These are phyloP conservation scores for Leccinellum albellum DNA, from an alignment of 768 basidiomycete species.

Conservation along the genomic window DNA sequence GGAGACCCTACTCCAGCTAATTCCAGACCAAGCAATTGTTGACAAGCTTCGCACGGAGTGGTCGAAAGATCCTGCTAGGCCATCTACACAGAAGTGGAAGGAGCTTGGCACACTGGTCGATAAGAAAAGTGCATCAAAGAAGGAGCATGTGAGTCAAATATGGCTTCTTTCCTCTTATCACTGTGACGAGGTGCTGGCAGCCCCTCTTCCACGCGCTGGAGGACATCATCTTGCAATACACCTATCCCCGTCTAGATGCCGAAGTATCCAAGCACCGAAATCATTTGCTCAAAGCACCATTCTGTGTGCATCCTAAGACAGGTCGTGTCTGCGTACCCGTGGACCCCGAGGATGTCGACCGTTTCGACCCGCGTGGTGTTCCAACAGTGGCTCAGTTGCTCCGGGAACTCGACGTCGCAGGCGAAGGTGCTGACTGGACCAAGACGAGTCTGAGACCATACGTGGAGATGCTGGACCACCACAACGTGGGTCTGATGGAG, in stretches of 20 bases:
- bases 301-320: constrained; percentile 95
- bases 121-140: constrained; percentile 15
- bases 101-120: constrained; percentile 47
- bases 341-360: constrained; percentile 67
- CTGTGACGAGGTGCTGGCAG: constrained; percentile 3
- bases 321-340: constrained; percentile 94
- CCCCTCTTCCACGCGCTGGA: constrained; percentile 56
- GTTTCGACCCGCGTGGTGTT: constrained; percentile 80
- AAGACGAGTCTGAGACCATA: constrained; percentile 86
- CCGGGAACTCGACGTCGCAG: constrained; percentile 61
- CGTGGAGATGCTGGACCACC: constrained; percentile 83
- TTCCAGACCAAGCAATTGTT: constrained; percentile 60
- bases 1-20: constrained; percentile 66
- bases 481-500: constrained; percentile 38
- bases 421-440: constrained; percentile 73
- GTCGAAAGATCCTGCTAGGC: constrained; percentile 45
- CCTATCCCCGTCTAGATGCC: constrained; percentile 92
- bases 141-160: constrained; percentile 28
- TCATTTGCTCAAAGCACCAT: constrained; percentile 96
- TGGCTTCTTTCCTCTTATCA: background rate
- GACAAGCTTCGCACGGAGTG: constrained; percentile 54
- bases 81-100: constrained; percentile 73
- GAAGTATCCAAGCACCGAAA: constrained; percentile 98
- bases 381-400: constrained; percentile 87
- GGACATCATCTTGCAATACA: constrained; percentile 90